Evolutionary conservation across 164 flowering plant species (phyloP).

Genomic region (Magnolia kwangsiensis): DNA sequence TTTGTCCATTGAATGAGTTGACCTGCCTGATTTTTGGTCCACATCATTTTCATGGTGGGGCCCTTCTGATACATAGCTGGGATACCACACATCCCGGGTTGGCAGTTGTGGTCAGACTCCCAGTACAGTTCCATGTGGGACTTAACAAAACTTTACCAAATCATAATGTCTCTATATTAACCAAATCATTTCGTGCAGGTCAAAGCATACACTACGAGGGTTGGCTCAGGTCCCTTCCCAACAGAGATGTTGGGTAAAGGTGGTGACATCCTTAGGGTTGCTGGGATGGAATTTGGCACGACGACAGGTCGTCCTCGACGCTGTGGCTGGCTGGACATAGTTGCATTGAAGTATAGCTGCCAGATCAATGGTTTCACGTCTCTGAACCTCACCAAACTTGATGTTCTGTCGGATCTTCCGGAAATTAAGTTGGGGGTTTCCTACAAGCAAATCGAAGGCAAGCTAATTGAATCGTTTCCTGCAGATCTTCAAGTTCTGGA

Average conservation of each 20-base stretch:
- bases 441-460: constrained; percentile 60
- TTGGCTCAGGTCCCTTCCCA: constrained; percentile 97
- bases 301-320: constrained; percentile 98
- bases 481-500: constrained; percentile 73
- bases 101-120: neutral
- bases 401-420: constrained; percentile 75
- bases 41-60: neutral
- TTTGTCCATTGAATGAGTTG: neutral
- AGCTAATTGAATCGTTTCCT: constrained; percentile 69
- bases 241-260: constrained; percentile 77
- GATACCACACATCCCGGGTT: neutral
- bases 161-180: neutral
- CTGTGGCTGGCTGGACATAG: constrained; percentile 96
- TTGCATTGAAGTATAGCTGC: constrained; percentile 72
- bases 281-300: constrained; percentile 97
- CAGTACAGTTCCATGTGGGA: neutral
- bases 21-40: neutral
- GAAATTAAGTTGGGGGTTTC: constrained; percentile 78
- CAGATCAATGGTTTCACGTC: constrained; percentile 94
- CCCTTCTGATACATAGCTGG: neutral
- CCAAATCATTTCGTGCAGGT: constrained; percentile 47
- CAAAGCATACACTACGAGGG: constrained; percentile 93
- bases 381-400: constrained; percentile 90
- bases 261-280: constrained; percentile 75
- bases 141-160: neutral